Conservation (phyloP, 495 filamentous ascomycete genomes). For the Coniosporium apollinis region DNA sequence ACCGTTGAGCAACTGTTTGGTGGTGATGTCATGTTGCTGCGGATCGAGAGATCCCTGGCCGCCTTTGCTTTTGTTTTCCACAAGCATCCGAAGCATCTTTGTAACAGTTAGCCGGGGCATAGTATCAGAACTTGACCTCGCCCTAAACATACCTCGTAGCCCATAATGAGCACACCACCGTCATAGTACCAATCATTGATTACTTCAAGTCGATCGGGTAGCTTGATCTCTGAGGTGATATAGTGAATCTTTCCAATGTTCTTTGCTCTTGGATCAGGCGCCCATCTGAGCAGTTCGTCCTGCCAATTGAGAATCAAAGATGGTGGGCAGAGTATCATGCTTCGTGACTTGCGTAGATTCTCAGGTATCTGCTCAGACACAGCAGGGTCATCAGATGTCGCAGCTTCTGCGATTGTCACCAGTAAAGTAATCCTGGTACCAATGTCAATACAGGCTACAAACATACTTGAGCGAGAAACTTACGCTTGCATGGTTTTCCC, state of each 20-base stretch:
- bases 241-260: slow-evolving; percentile 13
- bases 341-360: slow-evolving; percentile 41
- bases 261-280: slow-evolving; percentile 24
- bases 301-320: slow-evolving; percentile 66
- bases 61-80: slow-evolving; percentile 24
- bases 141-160: no score
- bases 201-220: slow-evolving; percentile 22
- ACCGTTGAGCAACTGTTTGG: slow-evolving; percentile 7
- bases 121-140: no score
- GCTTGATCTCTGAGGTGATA: slow-evolving; percentile 11
- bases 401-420: slow-evolving; percentile 50
- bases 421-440: slow-evolving; percentile 51
- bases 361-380: slow-evolving; percentile 50
- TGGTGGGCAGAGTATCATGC: slow-evolving; percentile 60
- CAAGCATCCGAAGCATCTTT: slow-evolving; percentile 40
- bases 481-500: slow-evolving; percentile 84
- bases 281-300: slow-evolving; percentile 60
- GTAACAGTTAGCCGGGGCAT: no score
- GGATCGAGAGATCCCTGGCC: neutral
- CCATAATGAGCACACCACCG: slow-evolving; percentile 60
- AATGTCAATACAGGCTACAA: no score
- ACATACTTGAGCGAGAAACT: no score
- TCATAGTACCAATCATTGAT: slow-evolving; percentile 41
- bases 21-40: neutral
- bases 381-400: slow-evolving; percentile 35